These are phyloP conservation scores for Lentinula sp. DNA, from an alignment of 768 basidiomycete genomes.

Conservation along the genomic window DNA sequence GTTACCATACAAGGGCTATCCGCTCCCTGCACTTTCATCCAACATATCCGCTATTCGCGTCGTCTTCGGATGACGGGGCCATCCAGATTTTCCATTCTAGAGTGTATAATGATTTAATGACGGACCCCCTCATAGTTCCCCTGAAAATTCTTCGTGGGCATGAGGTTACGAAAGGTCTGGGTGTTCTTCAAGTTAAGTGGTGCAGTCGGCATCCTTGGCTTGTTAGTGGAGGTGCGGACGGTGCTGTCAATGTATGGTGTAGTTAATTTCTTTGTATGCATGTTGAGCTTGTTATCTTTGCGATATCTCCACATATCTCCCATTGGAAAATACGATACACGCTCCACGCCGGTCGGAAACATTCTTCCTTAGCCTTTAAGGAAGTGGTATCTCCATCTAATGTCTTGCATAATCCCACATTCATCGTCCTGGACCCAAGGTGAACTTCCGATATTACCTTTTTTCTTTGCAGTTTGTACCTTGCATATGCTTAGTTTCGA, in stretches of 20 bases:
- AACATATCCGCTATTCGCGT: slow-evolving; percentile 91
- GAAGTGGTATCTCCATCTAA: not conserved
- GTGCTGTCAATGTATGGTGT: slow-evolving; percentile 84
- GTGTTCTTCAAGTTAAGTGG: slow-evolving; percentile 90
- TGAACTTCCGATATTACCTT: not conserved
- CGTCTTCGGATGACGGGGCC: slow-evolving; percentile 93
- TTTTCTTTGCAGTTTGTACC: not conserved
- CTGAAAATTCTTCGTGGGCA: slow-evolving; percentile 96
- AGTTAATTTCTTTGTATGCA: slow-evolving; percentile 35
- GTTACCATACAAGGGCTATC: slow-evolving; percentile 92
- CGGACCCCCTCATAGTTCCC: slow-evolving; percentile 95
- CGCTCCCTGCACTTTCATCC: slow-evolving; percentile 93
- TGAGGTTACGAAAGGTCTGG: slow-evolving; percentile 75
- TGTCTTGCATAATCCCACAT: not conserved
- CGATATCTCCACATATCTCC: not conserved
- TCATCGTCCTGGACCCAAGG: not conserved
- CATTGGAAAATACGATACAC: too few relatives aligned
- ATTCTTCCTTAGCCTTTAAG: not conserved
- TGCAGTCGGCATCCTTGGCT: slow-evolving; percentile 89
- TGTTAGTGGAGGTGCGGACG: slow-evolving; percentile 89
- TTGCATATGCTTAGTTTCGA: not conserved
- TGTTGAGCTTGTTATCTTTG: not conserved
- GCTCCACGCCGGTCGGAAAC: not conserved
- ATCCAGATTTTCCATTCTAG: slow-evolving; percentile 96
- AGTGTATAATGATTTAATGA: slow-evolving; percentile 93